These are phyloP conservation scores for Musa balbisiana DNA, from an alignment of 202 grass and related monocot species.

Conservation along the genomic window DNA sequence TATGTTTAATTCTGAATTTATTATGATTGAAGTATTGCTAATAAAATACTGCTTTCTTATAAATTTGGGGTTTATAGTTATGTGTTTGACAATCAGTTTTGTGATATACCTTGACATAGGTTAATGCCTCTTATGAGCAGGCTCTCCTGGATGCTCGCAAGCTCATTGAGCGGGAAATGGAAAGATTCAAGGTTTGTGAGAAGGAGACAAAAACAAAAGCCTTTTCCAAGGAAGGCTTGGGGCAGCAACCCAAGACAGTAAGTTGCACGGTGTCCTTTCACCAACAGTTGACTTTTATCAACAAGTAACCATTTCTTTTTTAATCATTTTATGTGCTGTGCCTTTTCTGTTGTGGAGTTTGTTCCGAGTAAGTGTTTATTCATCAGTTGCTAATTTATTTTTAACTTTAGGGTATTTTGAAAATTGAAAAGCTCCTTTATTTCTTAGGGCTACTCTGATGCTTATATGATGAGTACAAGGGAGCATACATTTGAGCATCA, in stretches of 20 bases:
- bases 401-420: no score
- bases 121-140: slow-evolving; percentile 93
- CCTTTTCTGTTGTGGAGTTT: no score
- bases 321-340: no score
- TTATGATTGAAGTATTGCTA: background rate
- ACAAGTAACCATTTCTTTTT: background rate
- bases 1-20: no score
- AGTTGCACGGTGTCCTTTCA: slow-evolving; percentile 22
- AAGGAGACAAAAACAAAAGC: slow-evolving; percentile 99
- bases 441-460: no score
- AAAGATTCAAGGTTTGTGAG: slow-evolving; percentile 99
- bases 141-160: slow-evolving; percentile 98
- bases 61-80: slow-evolving; percentile 24
- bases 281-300: slow-evolving; percentile 6
- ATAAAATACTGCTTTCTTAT: background rate
- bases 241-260: slow-evolving; percentile 99
- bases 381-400: background rate
- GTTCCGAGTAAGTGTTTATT: background rate
- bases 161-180: slow-evolving; percentile 98
- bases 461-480: no score
- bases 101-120: slow-evolving; percentile 78
- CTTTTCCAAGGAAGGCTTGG: slow-evolving; percentile 98
- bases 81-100: slow-evolving; percentile 49
- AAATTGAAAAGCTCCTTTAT: no score
- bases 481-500: no score